phyloP scores from a whole-genome alignment of 352 stramenopile species.

The Phytophthora boehmeriae region DNA sequence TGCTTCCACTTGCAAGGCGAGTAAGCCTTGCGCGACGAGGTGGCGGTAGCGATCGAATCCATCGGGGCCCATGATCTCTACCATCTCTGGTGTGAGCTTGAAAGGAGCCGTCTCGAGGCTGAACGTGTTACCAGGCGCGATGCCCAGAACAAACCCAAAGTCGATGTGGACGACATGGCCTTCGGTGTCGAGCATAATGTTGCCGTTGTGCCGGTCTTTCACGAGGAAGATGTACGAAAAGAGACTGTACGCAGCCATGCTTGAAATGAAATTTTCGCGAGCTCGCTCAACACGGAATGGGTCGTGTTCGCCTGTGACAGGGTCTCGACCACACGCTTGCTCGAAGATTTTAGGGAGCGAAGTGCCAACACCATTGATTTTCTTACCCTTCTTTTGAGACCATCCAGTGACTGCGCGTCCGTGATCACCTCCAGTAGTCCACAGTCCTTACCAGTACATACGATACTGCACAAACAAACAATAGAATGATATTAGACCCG shows the following conservation, averaged over 20 bases:
- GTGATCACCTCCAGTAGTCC: conserved; percentile 95
- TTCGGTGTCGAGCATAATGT: conserved; percentile 96
- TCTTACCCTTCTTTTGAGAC: conserved; percentile 92
- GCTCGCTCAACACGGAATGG: conserved; percentile 63
- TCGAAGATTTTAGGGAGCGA: conserved; percentile 61
- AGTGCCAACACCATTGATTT: conserved; percentile 25
- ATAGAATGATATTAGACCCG: not conserved
- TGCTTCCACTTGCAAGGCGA: conserved; percentile 93
- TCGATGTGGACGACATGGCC: conserved; percentile 98
- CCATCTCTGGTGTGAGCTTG: conserved; percentile 98
- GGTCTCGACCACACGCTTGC: conserved; percentile 48
- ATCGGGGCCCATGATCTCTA: conserved; percentile 91
- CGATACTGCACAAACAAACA: conserved; percentile 65
- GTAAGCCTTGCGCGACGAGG: conserved; percentile 92
- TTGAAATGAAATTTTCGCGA: conserved; percentile 94
- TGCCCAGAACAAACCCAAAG: conserved; percentile 98
- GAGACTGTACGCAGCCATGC: conserved; percentile 95
- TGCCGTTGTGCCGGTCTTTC: conserved; percentile 98
- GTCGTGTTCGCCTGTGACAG: conserved; percentile 45
- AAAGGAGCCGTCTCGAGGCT: conserved; percentile 97
- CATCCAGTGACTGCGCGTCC: conserved; percentile 96
- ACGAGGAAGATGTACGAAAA: conserved; percentile 97
- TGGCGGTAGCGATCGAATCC: conserved; percentile 93
- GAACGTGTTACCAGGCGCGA: conserved; percentile 96
- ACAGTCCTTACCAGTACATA: conserved; percentile 91